Percentiles rank a stretch among this genome's conserved stretches.
These are phyloP conservation scores for Graphilbum sp. DNA, from an alignment of 2,329 filamentous ascomycete species.

Conservation along the genomic window DNA sequence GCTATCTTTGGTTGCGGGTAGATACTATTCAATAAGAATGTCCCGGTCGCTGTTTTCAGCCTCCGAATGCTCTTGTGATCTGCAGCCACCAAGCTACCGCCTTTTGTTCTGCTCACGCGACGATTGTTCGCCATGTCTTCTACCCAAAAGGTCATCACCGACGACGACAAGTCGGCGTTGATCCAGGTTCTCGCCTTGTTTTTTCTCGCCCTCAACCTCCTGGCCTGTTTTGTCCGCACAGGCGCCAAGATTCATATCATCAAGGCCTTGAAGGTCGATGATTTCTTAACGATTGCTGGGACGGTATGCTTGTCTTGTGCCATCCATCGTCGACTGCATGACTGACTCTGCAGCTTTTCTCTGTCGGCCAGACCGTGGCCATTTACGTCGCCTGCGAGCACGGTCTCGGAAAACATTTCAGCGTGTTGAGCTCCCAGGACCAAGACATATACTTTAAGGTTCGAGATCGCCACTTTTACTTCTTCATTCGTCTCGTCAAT, in stretches of 20 bases:
- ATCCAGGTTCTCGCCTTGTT: slow-evolving; percentile 1
- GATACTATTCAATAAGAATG: too few relatives aligned
- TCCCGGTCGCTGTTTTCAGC: too few relatives aligned
- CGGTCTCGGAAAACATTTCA: neutral
- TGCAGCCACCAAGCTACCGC: too few relatives aligned
- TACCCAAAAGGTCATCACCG: slow-evolving; percentile 1
- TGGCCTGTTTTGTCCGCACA: neutral
- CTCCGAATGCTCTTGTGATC: too few relatives aligned
- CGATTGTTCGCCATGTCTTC: neutral
- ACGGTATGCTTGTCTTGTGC: neutral
- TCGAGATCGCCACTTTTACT: too few relatives aligned
- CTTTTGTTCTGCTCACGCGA: too few relatives aligned
- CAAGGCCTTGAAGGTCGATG: neutral
- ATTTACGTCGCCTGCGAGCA: slow-evolving; percentile 1
- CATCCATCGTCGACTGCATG: neutral
- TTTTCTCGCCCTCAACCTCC: neutral
- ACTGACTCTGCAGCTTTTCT: neutral
- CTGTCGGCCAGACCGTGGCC: slow-evolving; percentile 1
- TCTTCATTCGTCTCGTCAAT: too few relatives aligned
- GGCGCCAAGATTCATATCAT: slow-evolving; percentile 1
- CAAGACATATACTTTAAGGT: neutral
- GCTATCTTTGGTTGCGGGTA: too few relatives aligned
- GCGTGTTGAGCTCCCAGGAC: neutral
- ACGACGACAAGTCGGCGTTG: slow-evolving; percentile 2
- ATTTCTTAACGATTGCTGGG: neutral